Evolutionary conservation across 306 rosid species (phyloP).

Genomic region (Boehmeria nivea): DNA sequence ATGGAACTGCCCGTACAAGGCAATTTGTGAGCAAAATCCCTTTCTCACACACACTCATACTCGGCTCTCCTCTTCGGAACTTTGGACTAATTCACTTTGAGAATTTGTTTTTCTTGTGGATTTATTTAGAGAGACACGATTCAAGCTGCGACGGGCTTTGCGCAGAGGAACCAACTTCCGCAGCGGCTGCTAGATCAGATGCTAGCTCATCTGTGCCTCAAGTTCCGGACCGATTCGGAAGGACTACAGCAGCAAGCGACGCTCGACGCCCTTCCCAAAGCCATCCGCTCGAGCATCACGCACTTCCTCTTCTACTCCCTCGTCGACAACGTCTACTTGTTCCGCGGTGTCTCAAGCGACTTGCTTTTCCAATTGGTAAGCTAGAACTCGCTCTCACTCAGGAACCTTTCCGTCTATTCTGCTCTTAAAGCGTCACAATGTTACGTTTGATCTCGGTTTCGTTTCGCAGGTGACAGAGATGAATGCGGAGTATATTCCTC

Average conservation of each 20-base stretch:
- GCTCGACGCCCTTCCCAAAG: constrained; percentile 71
- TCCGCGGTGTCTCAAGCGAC: constrained; percentile 63
- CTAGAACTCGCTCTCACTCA: no score
- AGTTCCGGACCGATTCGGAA: constrained; percentile 68
- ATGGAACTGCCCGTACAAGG: constrained; percentile 63
- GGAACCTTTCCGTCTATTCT: no score
- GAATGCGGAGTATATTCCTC: constrained; percentile 93
- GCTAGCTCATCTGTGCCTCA: constrained; percentile 71
- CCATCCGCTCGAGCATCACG: constrained; percentile 66
- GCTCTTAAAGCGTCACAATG: not conserved
- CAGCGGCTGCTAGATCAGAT: constrained; percentile 67
- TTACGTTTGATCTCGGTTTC: not conserved
- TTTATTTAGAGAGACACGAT: constrained; percentile 65
- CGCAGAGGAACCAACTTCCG: constrained; percentile 57
- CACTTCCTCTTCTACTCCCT: constrained; percentile 55
- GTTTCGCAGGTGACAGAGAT: constrained; percentile 64
- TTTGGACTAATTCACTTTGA: not conserved
- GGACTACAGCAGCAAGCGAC: constrained; percentile 86
- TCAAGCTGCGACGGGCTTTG: constrained; percentile 61
- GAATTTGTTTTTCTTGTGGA: constrained; percentile 4
- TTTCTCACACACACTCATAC: not conserved
- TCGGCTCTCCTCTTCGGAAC: no score
- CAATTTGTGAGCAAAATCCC: constrained; percentile 53
- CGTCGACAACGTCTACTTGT: constrained; percentile 56
- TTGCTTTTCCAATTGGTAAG: constrained; percentile 85